Conservation (phyloP, 768 basidiomycete genomes). For the Mycena haematopus region DNA sequence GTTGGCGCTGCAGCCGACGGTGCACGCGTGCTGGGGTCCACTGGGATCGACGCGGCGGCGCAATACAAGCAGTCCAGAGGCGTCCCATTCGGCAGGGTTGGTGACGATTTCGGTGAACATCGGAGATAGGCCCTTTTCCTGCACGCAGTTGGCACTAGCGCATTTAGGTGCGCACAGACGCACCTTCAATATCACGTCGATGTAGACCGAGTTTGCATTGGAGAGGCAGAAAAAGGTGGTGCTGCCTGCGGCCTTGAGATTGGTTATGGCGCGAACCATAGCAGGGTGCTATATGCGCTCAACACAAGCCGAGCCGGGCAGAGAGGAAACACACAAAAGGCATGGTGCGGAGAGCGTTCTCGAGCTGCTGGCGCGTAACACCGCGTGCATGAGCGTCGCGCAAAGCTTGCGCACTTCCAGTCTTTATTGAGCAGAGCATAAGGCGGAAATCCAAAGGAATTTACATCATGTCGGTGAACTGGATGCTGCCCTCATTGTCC, state of each 20-base stretch:
- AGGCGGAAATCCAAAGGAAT: conserved; percentile 30
- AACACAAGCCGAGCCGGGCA: neutral
- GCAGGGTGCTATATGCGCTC: conserved; percentile 81
- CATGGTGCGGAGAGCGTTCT: conserved; percentile 76
- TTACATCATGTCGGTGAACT: conserved; percentile 97
- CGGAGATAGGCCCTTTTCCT: conserved; percentile 77
- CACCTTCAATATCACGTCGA: conserved; percentile 87
- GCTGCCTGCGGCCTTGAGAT: conserved; percentile 68
- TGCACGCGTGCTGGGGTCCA: conserved; percentile 83
- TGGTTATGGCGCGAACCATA: conserved; percentile 88
- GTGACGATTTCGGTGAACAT: conserved; percentile 88
- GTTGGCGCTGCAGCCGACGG: conserved; percentile 90
- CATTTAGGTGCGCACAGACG: neutral
- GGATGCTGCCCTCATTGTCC: conserved; percentile 61
- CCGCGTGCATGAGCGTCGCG: conserved; percentile 74
- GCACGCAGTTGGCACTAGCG: conserved; percentile 7
- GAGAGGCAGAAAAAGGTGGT: conserved; percentile 91
- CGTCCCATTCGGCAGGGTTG: conserved; percentile 88
- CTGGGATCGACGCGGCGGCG: conserved; percentile 76
- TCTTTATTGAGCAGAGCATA: conserved; percentile 14
- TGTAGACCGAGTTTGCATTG: conserved; percentile 93
- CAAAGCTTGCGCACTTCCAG: conserved; percentile 67
- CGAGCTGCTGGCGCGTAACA: conserved; percentile 75
- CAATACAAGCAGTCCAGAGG: conserved; percentile 73
- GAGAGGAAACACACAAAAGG: conserved; percentile 72